A percentile compares a stretch with the other conserved stretches of the same genome.
Evolutionary conservation across 1,139 yeast genomes (phyloP).

Genomic region (Yamadazyma kanchanaburiensis): DNA sequence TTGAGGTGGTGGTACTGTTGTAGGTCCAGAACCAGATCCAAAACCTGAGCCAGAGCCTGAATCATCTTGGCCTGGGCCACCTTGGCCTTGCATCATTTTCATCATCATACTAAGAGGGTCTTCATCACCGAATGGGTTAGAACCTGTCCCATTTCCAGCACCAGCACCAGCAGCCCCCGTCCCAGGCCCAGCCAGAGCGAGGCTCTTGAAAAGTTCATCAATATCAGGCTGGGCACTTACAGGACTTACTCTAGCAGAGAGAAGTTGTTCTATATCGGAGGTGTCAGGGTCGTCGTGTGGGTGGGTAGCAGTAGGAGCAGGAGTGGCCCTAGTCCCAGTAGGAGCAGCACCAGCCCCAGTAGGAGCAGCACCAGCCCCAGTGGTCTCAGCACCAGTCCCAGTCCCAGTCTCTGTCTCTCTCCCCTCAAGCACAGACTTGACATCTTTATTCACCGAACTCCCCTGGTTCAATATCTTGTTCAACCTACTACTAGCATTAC

Average conservation of each 20-base stretch:
- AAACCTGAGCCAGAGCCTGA: background rate
- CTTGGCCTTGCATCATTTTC: constrained; percentile 16
- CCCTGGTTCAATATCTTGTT: constrained; percentile 44
- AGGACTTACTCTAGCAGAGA: constrained; percentile 13
- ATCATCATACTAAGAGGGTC: constrained; percentile 35
- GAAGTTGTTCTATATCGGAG: constrained; percentile 14
- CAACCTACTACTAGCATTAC: constrained; percentile 54
- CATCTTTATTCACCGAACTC: constrained; percentile 33
- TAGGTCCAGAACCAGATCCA: constrained; percentile 1
- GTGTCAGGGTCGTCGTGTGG: constrained; percentile 18
- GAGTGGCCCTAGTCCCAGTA: too few species aligned
- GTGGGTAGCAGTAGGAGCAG: too few species aligned
- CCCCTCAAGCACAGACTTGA: constrained; percentile 34
- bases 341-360: constrained; percentile 2
- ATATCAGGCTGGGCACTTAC: constrained; percentile 15
- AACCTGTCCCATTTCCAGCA: constrained; percentile 2
- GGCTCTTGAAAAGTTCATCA: constrained; percentile 33
- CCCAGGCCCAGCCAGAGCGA: constrained; percentile 20
- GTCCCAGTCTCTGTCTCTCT: background rate
- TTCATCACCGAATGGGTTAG: too few species aligned
- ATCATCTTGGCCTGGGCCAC: constrained; percentile 3
- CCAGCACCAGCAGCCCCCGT: background rate
- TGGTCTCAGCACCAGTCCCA: background rate
- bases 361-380: constrained; percentile 1
- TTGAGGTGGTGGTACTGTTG: constrained; percentile 18